Evolutionary conservation across 2,329 filamentous ascomycete genomes (phyloP).

Genomic region (Aspergillus pseudoglaucus): DNA sequence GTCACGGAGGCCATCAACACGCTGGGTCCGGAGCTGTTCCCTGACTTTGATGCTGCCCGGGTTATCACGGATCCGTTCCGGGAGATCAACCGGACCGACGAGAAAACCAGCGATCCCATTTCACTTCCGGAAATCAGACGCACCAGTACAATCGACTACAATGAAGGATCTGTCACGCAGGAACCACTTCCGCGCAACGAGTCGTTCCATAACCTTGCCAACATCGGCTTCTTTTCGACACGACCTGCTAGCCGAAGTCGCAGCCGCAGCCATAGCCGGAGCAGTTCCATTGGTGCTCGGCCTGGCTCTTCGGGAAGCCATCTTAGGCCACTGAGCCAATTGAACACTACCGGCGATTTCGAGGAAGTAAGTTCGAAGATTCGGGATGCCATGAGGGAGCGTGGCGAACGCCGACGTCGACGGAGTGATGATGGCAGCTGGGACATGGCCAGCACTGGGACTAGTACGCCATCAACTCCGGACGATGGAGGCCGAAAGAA

Average conservation of each 20-base stretch:
- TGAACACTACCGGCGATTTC: constrained; percentile 63
- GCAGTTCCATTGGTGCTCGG: constrained; percentile 60
- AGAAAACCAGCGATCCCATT: constrained; percentile 8
- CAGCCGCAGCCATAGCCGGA: constrained; percentile 65
- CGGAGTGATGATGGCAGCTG: constrained; percentile 39
- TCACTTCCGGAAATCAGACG: constrained; percentile 18
- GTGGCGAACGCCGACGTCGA: constrained; percentile 58
- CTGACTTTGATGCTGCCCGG: constrained; percentile 80
- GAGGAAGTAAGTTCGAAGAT: constrained; percentile 81
- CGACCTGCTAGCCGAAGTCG: constrained; percentile 75
- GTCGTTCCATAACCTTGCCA: constrained; percentile 83
- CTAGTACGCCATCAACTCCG: constrained; percentile 26
- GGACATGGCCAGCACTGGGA: constrained; percentile 34
- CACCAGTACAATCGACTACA: constrained; percentile 15
- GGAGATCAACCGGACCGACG: constrained; percentile 15
- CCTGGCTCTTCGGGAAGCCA: constrained; percentile 58
- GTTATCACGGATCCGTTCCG: constrained; percentile 54
- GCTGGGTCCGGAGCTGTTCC: constrained; percentile 89
- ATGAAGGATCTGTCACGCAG: constrained; percentile 19
- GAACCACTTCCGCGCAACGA: constrained; percentile 74
- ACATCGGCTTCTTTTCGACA: constrained; percentile 84
- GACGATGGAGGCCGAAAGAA: constrained; percentile 30
- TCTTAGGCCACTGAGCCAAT: constrained; percentile 62
- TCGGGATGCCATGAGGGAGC: constrained; percentile 72
- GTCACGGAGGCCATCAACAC: constrained; percentile 93